Evolutionary conservation across 805 yeast species (phyloP), one percentile per base, ranked within the genome.

Genomic region (Lipomyces yamadae): DNA sequence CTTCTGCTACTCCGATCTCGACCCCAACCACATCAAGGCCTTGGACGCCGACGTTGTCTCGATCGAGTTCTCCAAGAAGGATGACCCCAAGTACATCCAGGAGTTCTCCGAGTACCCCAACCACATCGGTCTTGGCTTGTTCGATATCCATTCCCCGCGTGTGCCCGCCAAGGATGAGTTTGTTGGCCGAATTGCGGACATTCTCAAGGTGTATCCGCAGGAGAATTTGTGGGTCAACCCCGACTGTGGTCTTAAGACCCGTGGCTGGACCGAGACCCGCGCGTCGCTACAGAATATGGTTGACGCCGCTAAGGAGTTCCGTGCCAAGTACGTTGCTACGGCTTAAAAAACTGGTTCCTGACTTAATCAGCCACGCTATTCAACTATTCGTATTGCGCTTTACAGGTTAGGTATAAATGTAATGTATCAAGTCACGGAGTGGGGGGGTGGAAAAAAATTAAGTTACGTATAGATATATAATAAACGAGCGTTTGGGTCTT

Each of bases 161-260:
- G 91, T 95, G 78, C 99, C 99, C 78, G 93, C 99, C 68, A 90
- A 89, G 84, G 92, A 90, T 81, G 99, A 95, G 85, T 94, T 95
- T 83, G 88, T 92, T 81, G 83, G 88, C 80, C 92, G 97, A 85
- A 91, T 95, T 79, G 88, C 87, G 79, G 95, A 92, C 81, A 93
- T 95, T 85, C 85, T 95, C 83, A 92, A 92, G 86, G 95, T 91
- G 70, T 94, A 94, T 87, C 98, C 98, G 81, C 96, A 95, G 80
- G 91, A 91, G 82, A 94, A 93, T 83, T 91, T 95, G 88, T 95
- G 99, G 99, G 96, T 95, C 80, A 95, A 95, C 96, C 99, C 99
- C 79, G 99, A 95, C 86, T 95, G 99, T 88, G 99, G 99, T 88
- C 88, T 95, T 83, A 95, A 95, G 91, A 95, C 99, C 82, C 93